Evolutionary conservation across 768 basidiomycete species (phyloP).

Genomic region (Kwoniella dendrophila): DNA sequence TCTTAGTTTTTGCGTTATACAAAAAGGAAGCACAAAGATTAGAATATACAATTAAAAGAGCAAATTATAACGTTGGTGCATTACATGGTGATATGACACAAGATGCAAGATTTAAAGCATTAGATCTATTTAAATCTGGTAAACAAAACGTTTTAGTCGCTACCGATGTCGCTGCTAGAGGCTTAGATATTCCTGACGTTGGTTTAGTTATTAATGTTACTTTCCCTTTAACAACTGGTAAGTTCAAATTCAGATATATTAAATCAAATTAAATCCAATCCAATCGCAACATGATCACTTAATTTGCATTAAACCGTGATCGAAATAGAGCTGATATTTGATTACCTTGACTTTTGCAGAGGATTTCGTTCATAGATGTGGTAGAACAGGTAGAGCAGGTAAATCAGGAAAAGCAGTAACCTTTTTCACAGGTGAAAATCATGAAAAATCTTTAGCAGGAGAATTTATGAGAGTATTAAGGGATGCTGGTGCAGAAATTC

Average conservation of each 20-base stretch:
- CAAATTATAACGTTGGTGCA: slow-evolving; percentile 76
- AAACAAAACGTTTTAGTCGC: slow-evolving; percentile 82
- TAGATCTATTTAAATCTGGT: slow-evolving; percentile 85
- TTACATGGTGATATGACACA: slow-evolving; percentile 93
- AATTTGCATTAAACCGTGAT: too few species aligned
- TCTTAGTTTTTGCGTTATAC: slow-evolving; percentile 92
- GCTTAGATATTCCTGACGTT: slow-evolving; percentile 95
- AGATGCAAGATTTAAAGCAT: slow-evolving; percentile 74
- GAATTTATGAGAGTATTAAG: slow-evolving; percentile 87
- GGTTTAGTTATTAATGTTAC: slow-evolving; percentile 93
- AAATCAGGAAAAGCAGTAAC: slow-evolving; percentile 88
- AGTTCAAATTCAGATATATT: slow-evolving; percentile 57
- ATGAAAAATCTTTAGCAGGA: slow-evolving; percentile 84
- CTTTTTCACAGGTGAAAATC: slow-evolving; percentile 90
- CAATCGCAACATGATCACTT: slow-evolving; percentile 49
- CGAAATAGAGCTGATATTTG: not conserved
- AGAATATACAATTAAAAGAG: slow-evolving; percentile 71
- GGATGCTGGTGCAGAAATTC: slow-evolving; percentile 73
- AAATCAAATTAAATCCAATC: too few species aligned
- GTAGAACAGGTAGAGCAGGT: slow-evolving; percentile 77
- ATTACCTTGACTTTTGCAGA: slow-evolving; percentile 18
- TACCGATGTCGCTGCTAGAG: slow-evolving; percentile 95
- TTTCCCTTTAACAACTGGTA: slow-evolving; percentile 92
- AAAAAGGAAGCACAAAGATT: slow-evolving; percentile 96
- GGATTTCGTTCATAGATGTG: slow-evolving; percentile 55